phyloP scores from a whole-genome alignment of 2,329 filamentous ascomycete species.

The Fusarium denticulatum region DNA sequence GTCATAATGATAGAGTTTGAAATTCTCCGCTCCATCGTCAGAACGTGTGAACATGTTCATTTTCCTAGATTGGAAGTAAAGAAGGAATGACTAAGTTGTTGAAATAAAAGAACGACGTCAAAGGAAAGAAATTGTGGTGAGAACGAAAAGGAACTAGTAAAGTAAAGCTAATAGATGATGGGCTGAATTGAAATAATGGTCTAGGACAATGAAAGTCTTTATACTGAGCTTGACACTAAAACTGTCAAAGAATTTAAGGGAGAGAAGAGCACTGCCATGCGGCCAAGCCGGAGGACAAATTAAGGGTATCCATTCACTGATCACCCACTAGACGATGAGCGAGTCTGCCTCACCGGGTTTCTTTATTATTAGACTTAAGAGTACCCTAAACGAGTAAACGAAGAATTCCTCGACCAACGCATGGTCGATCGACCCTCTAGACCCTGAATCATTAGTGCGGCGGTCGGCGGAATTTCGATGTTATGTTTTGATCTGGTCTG shows the following conservation, averaged over 20 bases:
- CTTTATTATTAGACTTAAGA: background rate
- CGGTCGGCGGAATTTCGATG: background rate
- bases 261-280: background rate
- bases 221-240: background rate
- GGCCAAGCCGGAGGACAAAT: background rate
- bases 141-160: background rate
- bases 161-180: background rate
- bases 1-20: background rate
- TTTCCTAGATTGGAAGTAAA: no score
- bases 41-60: background rate
- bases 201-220: background rate
- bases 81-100: fast-evolving
- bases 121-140: background rate
- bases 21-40: background rate
- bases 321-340: background rate
- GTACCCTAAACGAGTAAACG: background rate
- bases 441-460: background rate
- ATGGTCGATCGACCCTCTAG: no score
- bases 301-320: background rate
- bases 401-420: background rate
- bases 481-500: background rate
- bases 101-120: no score
- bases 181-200: fast-evolving
- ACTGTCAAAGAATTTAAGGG: background rate
- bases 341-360: background rate